Percentiles rank a stretch among this genome's conserved stretches.
Evolutionary conservation across 768 basidiomycete species (phyloP).

Genomic region (Coprinopsis cinerea): DNA sequence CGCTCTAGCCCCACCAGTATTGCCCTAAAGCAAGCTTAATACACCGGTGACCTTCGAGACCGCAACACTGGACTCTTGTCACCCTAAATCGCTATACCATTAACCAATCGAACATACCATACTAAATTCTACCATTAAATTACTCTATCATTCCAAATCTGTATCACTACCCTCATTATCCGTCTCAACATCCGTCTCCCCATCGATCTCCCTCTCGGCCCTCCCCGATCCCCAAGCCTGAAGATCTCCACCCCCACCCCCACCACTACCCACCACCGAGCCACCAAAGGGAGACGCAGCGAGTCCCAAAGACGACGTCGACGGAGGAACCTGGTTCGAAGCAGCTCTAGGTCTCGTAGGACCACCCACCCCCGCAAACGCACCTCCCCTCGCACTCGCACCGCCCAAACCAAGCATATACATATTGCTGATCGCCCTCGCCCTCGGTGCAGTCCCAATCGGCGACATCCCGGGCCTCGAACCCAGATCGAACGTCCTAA

Average conservation of each 20-base stretch:
- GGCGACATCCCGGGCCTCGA: slow-evolving; percentile 9
- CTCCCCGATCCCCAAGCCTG: neutral
- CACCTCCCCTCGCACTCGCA: neutral
- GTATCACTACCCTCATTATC: slow-evolving; percentile 17
- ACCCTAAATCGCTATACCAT: too few species aligned
- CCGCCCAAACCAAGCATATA: slow-evolving; percentile 58
- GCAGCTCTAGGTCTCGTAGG: neutral
- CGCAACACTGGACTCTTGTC: too few species aligned
- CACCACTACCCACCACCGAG: neutral
- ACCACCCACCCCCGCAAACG: neutral
- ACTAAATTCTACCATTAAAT: too few species aligned
- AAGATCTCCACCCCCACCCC: neutral
- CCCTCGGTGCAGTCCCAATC: slow-evolving; percentile 21
- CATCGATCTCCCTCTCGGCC: neutral
- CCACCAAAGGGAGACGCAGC: neutral
- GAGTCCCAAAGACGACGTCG: neutral
- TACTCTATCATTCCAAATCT: slow-evolving; percentile 24
- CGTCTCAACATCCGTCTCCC: slow-evolving; percentile 2
- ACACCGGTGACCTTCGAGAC: too few species aligned
- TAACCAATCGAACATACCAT: too few species aligned
- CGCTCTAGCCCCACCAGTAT: too few species aligned
- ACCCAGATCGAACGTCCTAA: slow-evolving; percentile 8
- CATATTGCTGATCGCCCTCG: slow-evolving; percentile 54
- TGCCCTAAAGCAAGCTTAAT: too few species aligned
- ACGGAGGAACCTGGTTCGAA: neutral